Evolutionary conservation across 2,329 filamentous ascomycete species (phyloP).

Genomic region (Penicillium sp.): DNA sequence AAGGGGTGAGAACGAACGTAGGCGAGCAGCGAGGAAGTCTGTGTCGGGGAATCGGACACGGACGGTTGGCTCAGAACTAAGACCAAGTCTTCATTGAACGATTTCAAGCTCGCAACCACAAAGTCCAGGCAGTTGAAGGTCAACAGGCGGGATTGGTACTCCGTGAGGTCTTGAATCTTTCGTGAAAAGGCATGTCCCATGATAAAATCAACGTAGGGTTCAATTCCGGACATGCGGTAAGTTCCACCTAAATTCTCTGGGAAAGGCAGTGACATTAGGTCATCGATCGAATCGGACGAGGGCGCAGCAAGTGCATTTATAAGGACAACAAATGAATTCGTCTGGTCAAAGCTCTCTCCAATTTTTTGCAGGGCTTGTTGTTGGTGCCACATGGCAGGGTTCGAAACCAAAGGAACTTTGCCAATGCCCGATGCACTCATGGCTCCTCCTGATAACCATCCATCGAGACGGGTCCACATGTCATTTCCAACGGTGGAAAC

Average conservation of each 20-base stretch:
- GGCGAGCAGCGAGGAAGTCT: conserved; percentile 68
- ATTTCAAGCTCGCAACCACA: conserved; percentile 71
- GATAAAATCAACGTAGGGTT: conserved; percentile 89
- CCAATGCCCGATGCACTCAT: conserved; percentile 46
- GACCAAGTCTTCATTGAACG: conserved; percentile 92
- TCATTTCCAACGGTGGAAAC: conserved; percentile 63
- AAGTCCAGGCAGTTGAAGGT: conserved; percentile 82
- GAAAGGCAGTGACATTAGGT: conserved; percentile 78
- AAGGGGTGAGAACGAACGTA: conserved; percentile 93
- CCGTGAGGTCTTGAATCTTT: conserved; percentile 65
- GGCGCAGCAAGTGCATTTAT: conserved; percentile 71
- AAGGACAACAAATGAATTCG: conserved; percentile 77
- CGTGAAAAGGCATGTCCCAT: conserved; percentile 73
- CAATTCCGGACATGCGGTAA: conserved; percentile 80
- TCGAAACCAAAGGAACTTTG: conserved; percentile 45
- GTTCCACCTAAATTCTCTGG: conserved; percentile 78
- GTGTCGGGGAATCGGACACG: conserved; percentile 71
- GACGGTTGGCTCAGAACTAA: conserved; percentile 77
- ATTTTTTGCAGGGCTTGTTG: conserved; percentile 72
- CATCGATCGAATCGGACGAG: conserved; percentile 41
- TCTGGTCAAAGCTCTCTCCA: conserved; percentile 76
- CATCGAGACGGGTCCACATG: conserved; percentile 79
- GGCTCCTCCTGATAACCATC: conserved; percentile 66
- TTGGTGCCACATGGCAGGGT: conserved; percentile 43
- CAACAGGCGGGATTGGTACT: conserved; percentile 69